Conservation (phyloP, 2,329 filamentous ascomycete genomes). For the Claviceps purpurea region DNA sequence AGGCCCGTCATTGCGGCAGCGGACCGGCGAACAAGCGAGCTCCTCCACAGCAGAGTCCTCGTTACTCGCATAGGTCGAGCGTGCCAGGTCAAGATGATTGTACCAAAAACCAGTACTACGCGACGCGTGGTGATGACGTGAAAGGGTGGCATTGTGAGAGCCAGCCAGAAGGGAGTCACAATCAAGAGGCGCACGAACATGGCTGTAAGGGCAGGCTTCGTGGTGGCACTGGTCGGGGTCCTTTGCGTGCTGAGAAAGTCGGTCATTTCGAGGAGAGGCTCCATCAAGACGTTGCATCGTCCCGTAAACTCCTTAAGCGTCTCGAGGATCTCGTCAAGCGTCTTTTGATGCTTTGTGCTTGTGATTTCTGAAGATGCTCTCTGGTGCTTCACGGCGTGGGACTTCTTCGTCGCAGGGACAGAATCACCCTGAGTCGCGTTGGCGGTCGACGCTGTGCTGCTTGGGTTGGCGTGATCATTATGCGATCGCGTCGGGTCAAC, state of each 20-base stretch:
- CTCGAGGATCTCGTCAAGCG: conserved; percentile 92
- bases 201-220: conserved; percentile 74
- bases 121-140: conserved; percentile 77
- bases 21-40: conserved; percentile 55
- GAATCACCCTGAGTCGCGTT: conserved; percentile 13
- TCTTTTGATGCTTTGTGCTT: conserved; percentile 74
- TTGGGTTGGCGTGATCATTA: conserved; percentile 14
- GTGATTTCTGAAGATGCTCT: conserved; percentile 42
- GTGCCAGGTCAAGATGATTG: conserved; percentile 81
- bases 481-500: conserved; percentile 30
- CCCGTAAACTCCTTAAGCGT: conserved; percentile 82
- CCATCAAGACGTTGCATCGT: conserved; percentile 81
- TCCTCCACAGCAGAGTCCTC: conserved; percentile 82
- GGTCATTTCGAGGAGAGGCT: conserved; percentile 76
- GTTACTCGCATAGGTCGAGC: conserved; percentile 74
- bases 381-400: conserved; percentile 22
- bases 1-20: conserved; percentile 69
- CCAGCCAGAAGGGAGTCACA: conserved; percentile 77
- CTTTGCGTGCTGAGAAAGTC: conserved; percentile 87
- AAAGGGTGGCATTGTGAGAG: conserved; percentile 68
- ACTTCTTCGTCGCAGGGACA: conserved; percentile 13
- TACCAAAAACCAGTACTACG: conserved; percentile 74
- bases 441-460: conserved; percentile 8
- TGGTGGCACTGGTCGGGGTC: conserved; percentile 83
- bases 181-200: conserved; percentile 82